Percentiles rank a stretch among this genome's conserved stretches.
phyloP scores from a whole-genome alignment of 257 asterid species.

The Plantago major region DNA sequence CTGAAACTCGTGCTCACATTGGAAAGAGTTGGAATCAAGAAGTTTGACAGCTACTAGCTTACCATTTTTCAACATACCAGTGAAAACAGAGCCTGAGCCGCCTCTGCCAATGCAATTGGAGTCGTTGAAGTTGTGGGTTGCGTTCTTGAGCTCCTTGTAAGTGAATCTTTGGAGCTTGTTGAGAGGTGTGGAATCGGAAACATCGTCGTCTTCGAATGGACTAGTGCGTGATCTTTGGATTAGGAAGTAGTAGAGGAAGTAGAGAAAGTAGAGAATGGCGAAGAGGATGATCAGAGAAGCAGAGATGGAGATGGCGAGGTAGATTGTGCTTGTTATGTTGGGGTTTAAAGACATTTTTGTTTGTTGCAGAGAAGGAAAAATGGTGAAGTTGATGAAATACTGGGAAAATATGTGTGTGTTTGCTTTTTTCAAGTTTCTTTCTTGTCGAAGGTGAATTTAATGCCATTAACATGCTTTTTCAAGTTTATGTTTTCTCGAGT shows the following conservation, averaged over 20 bases:
- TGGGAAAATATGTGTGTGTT: conserved; percentile 5
- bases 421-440: background rate
- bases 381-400: too few species aligned
- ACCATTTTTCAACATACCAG: conserved; percentile 73
- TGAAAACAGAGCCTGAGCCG: conserved; percentile 85
- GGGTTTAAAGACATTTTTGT: conserved; percentile 50
- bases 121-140: conserved; percentile 65
- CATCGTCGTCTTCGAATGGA: conserved; percentile 45
- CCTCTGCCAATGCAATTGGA: conserved; percentile 80
- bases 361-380: conserved; percentile 17
- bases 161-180: conserved; percentile 70
- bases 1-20: conserved; percentile 80
- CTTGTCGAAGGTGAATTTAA: background rate
- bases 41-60: conserved; percentile 75
- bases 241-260: conserved; percentile 61
- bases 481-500: background rate
- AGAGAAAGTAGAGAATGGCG: conserved; percentile 60
- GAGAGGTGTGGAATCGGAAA: conserved; percentile 35
- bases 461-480: background rate
- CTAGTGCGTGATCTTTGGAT: conserved; percentile 73
- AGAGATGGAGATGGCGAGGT: conserved; percentile 47
- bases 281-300: conserved; percentile 52
- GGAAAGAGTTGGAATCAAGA: conserved; percentile 59
- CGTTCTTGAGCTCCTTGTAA: conserved; percentile 64
- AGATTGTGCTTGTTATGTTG: conserved; percentile 29